Conservation (phyloP, 129 eudicot genomes). For the Apium graveolens region DNA sequence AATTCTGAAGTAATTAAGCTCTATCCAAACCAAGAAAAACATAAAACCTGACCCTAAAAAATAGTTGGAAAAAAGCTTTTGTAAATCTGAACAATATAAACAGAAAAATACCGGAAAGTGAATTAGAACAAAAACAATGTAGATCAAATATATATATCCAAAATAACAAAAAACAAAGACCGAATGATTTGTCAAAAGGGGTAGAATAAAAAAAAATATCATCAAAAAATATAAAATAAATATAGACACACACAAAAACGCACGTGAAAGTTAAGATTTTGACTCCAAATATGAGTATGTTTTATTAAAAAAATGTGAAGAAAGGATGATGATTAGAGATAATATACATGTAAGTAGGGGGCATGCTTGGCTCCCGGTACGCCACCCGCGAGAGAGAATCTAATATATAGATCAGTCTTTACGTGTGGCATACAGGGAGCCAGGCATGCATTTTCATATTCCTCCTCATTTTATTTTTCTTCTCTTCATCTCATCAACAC, state of each 20-base stretch:
- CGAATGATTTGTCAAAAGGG: neutral
- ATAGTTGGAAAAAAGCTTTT: too few relatives aligned
- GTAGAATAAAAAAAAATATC: too few relatives aligned
- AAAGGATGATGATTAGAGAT: neutral
- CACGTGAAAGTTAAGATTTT: too few relatives aligned
- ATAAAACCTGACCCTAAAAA: neutral
- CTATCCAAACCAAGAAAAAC: neutral
- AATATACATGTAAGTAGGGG: neutral
- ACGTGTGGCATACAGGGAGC: conserved; percentile 43
- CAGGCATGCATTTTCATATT: conserved; percentile 20
- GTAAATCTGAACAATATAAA: too few relatives aligned
- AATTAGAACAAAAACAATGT: neutral
- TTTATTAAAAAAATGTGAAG: too few relatives aligned
- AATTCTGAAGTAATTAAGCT: neutral
- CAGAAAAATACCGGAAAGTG: too few relatives aligned
- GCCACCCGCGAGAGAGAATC: conserved; percentile 25
- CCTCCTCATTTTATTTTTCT: neutral
- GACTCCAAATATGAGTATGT: too few relatives aligned
- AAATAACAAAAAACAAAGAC: too few relatives aligned
- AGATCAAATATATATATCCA: too few relatives aligned
- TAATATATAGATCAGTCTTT: neutral
- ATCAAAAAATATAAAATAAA: too few relatives aligned
- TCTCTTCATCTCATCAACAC: neutral
- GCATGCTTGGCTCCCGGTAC: conserved; percentile 29
- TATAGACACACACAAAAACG: neutral